A percentile compares a stretch with the other conserved stretches of the same genome.
Evolutionary conservation across 1,139 yeast species (phyloP).

Genomic region (Protomyces gravidus): DNA sequence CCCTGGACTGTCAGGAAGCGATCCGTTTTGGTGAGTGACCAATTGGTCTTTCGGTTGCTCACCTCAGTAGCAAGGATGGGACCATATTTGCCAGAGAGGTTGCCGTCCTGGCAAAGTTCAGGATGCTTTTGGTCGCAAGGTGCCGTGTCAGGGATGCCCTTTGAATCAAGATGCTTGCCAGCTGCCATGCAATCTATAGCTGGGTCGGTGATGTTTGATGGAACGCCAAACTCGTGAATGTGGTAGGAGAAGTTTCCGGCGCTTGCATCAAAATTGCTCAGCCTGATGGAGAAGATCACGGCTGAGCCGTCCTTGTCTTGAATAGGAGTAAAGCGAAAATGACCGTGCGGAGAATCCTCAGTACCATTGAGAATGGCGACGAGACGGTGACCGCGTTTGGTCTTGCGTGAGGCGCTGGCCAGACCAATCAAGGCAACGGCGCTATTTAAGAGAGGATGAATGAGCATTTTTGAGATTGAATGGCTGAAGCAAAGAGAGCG

Average conservation of each 20-base stretch:
- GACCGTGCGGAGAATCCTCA: background rate
- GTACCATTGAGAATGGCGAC: background rate
- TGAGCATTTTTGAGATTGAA: no score
- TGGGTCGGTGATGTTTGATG: background rate
- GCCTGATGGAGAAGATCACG: background rate
- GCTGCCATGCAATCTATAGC: conserved; percentile 8
- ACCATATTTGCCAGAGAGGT: conserved; percentile 16
- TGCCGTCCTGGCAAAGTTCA: conserved; percentile 11
- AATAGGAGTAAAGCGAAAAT: background rate
- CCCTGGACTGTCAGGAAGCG: background rate
- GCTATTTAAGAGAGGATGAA: no score
- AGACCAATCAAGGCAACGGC: no score
- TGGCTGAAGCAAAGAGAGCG: no score
- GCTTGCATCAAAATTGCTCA: conserved; percentile 1
- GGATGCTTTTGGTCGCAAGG: conserved; percentile 2
- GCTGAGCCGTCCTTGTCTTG: background rate
- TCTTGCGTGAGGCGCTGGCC: no score
- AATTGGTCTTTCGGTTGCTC: background rate
- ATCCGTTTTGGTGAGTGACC: background rate
- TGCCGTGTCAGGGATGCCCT: background rate
- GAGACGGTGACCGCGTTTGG: no score
- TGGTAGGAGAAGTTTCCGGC: conserved; percentile 7
- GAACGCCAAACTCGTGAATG: conserved; percentile 7
- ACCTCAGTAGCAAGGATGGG: conserved; percentile 1
- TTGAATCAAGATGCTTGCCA: conserved; percentile 13